These are phyloP conservation scores for Leishmania major DNA, from an alignment of 208 protist genomes.

Conservation along the genomic window DNA sequence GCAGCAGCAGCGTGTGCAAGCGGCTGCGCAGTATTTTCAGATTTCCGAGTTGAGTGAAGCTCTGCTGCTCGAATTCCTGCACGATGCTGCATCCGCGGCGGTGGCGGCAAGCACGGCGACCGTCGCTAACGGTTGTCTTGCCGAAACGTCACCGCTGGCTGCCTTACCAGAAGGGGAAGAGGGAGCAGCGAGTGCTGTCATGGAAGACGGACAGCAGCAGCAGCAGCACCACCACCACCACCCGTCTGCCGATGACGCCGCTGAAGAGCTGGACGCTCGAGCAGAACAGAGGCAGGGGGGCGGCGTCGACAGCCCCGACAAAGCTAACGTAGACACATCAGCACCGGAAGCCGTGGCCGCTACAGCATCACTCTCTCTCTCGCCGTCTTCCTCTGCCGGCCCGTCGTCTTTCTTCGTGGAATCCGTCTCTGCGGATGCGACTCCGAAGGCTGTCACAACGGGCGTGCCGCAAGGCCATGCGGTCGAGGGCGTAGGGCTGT, in stretches of 20 bases:
- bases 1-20: not conserved
- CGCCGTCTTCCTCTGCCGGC: not conserved
- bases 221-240: not conserved
- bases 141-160: not conserved
- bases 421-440: constrained; percentile 1
- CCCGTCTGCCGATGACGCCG: not conserved
- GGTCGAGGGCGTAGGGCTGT: not conserved
- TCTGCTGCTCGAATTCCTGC: constrained; percentile 2
- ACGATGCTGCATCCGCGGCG: not conserved
- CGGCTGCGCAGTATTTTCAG: not conserved
- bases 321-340: not conserved
- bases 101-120: not conserved
- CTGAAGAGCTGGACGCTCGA: not conserved
- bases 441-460: not conserved
- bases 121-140: not conserved
- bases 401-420: not conserved
- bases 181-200: not conserved
- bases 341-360: not conserved
- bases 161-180: not conserved
- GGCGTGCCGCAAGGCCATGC: not conserved
- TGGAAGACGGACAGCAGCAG: not conserved
- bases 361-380: not conserved
- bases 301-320: not conserved
- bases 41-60: not conserved
- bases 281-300: not conserved